phyloP scores from a whole-genome alignment of 2,329 filamentous ascomycete genomes.

The Penicillium brevicompactum region DNA sequence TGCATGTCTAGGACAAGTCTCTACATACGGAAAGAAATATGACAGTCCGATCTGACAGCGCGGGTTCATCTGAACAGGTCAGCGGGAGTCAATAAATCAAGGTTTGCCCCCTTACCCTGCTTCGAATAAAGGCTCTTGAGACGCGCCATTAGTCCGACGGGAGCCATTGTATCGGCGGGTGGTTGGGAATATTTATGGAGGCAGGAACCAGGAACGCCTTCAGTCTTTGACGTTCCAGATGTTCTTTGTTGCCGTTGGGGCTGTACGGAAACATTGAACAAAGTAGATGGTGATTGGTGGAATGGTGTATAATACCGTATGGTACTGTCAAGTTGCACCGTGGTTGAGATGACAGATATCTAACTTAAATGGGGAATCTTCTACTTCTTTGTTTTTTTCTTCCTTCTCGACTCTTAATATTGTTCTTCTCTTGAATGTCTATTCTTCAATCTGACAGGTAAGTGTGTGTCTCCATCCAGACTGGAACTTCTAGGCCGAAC shows the following conservation, averaged over 20 bases:
- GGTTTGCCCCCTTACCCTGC: slow-evolving; percentile 24
- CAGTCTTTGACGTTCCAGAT: not conserved
- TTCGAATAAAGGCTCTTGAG: slow-evolving; percentile 37
- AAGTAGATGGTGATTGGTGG: not conserved
- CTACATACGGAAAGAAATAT: slow-evolving; percentile 43
- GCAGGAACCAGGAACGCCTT: not conserved
- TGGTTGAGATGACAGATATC: not conserved
- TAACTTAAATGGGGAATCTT: not conserved
- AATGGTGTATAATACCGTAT: slow-evolving; percentile 1
- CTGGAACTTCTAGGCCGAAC: not conserved
- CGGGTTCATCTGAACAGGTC: slow-evolving; percentile 36
- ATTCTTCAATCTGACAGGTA: not conserved
- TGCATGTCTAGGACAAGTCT: slow-evolving; percentile 6
- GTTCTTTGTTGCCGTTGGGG: slow-evolving; percentile 15
- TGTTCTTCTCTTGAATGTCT: not conserved
- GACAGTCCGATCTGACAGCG: slow-evolving; percentile 39
- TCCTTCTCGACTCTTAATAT: not conserved
- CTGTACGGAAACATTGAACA: not conserved
- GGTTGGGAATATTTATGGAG: slow-evolving; percentile 5
- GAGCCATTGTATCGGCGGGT: slow-evolving; percentile 32
- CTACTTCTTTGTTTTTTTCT: not conserved
- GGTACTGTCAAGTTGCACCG: not conserved
- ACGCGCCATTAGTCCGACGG: slow-evolving; percentile 33
- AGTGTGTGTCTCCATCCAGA: slow-evolving; percentile 3
- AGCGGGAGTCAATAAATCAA: slow-evolving; percentile 3